Evolutionary conservation across 1,284 basidiomycete genomes (phyloP), one percentile per base, ranked within the genome.

Genomic region (Coniophora puteana): DNA sequence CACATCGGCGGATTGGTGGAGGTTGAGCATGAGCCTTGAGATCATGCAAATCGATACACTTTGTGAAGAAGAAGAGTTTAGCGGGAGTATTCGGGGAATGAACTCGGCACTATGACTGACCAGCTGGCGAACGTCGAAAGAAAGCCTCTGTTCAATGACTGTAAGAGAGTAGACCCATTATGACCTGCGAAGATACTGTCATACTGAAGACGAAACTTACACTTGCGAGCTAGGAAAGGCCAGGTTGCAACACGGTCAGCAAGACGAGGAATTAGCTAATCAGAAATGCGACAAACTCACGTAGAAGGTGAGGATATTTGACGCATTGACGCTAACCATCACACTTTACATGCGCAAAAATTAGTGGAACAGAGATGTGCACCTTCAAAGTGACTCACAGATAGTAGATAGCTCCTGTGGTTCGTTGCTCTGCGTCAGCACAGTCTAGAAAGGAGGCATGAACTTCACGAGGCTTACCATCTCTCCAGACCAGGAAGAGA

Each of bases 11-110:
- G 41, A 38, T 22, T 48, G 28, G 37, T 56, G 44, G n/a, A 66
- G 54, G 48, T 67, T 65, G 39, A 67, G 58, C 53, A 66, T 62
- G n/a, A 67, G 54, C 20, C 63, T 58, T 21, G 64, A 63, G 53
- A 65, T 59, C 57, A 67, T 53, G 18, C 57, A 57, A n/a, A 65
- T 51, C 11, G 65, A 61, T 13, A 66, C 50, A 45, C 61, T 65
- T 41, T 4, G 14, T 4, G 23, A 13, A 13, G 18, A 36, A 17
- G 3, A 8, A 7, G 28, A 24, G 13, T 17, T 20, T 3, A 17
- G 43, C 17, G 12, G 16, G 10, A 5, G 12, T 24, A 27, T 27
- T 5, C 7, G 13, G 36, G 24, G 13, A 8, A 17, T 6, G 17
- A 7, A n/a, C 4, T 8, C 17, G 17, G 31, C 16, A 33, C 8